These are phyloP conservation scores for Alternaria metachromatica DNA, from an alignment of 2,329 filamentous ascomycete genomes.

Conservation along the genomic window DNA sequence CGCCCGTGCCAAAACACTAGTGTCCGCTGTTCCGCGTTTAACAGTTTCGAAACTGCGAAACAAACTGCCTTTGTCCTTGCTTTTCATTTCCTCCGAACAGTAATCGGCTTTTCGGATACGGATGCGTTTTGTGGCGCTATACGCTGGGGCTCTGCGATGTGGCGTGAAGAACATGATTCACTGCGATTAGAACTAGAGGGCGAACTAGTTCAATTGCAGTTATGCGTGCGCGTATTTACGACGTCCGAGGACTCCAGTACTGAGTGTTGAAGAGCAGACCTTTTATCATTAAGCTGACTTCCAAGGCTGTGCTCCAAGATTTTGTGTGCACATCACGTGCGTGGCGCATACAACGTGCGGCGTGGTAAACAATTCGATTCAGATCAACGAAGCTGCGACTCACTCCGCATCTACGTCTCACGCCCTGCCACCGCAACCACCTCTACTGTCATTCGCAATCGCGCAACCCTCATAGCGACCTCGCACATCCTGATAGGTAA, in stretches of 20 bases:
- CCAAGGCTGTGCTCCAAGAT: neutral
- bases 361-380: neutral
- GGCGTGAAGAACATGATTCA: neutral
- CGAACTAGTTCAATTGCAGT: neutral
- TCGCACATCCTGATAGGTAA: neutral
- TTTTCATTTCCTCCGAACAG: neutral
- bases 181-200: neutral
- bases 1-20: conserved; percentile 17
- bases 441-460: neutral
- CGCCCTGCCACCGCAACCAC: neutral
- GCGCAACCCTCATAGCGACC: neutral
- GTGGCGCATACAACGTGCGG: neutral
- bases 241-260: neutral
- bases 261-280: neutral
- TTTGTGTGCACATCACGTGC: neutral
- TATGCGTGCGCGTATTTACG: neutral
- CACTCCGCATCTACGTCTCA: neutral
- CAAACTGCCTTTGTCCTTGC: neutral
- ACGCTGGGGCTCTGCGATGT: neutral
- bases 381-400: neutral
- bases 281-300: neutral
- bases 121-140: neutral
- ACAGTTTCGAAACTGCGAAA: conserved; percentile 25
- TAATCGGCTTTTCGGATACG: neutral
- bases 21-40: conserved; percentile 11